A percentile compares a stretch with the other conserved stretches of the same genome.
Conservation (phyloP, 257 asterid genomes). For the Apocynum venetum region DNA sequence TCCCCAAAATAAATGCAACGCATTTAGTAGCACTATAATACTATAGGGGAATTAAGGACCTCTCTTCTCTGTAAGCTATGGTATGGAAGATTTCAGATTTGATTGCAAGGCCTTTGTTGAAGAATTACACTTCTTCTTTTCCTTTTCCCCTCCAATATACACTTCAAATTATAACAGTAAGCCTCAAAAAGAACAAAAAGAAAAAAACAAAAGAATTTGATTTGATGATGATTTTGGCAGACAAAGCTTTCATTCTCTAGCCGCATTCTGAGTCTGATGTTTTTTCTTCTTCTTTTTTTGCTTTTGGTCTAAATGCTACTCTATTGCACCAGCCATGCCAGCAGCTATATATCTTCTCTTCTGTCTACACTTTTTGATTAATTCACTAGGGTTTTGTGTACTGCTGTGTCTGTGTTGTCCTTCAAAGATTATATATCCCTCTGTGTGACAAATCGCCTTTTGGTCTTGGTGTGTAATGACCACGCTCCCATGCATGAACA, state of each 20-base stretch:
- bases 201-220: no score
- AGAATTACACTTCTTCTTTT: no score
- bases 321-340: not conserved
- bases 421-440: not conserved
- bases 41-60: not conserved
- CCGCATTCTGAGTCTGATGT: conserved; percentile 19
- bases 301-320: conserved; percentile 20
- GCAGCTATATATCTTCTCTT: no score
- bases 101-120: not conserved
- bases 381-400: not conserved
- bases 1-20: conserved; percentile 27
- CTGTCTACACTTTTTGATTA: not conserved
- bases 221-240: conserved; percentile 6
- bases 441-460: conserved; percentile 12
- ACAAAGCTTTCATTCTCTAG: conserved; percentile 20
- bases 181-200: no score
- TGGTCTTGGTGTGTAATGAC: not conserved
- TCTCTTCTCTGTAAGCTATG: not conserved
- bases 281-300: not conserved
- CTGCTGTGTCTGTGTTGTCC: not conserved
- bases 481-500: not conserved
- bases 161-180: not conserved
- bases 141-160: not conserved
- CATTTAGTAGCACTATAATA: conserved; percentile 2
- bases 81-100: not conserved